phyloP scores from a whole-genome alignment of 352 stramenopile species.

The Pythium phragmitis region DNA sequence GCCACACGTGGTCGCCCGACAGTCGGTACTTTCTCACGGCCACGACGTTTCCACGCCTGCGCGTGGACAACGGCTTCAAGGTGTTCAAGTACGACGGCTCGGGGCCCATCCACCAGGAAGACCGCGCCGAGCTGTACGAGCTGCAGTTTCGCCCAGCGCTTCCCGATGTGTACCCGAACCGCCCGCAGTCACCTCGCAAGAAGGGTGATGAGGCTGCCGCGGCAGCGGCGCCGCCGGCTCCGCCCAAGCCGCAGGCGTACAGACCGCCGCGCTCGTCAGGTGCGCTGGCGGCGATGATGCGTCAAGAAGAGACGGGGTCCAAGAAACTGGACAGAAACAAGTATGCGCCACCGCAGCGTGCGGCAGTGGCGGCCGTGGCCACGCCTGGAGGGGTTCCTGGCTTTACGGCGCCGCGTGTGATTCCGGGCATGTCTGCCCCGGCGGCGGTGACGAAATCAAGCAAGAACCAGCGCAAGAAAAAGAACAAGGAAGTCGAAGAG shows the following conservation, averaged over 20 bases:
- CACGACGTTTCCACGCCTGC: slow-evolving; percentile 97
- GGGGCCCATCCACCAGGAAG: slow-evolving; percentile 85
- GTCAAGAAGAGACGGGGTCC: slow-evolving; percentile 77
- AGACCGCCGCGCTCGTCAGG: slow-evolving; percentile 85
- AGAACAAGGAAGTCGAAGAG: slow-evolving; percentile 73
- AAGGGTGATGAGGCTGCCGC: slow-evolving; percentile 57
- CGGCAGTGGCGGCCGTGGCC: slow-evolving; percentile 7
- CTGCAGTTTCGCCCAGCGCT: slow-evolving; percentile 81
- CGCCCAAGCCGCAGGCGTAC: slow-evolving; percentile 81
- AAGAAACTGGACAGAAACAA: slow-evolving; percentile 87
- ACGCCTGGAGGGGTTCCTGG: slow-evolving; percentile 39
- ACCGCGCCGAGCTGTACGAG: slow-evolving; percentile 84
- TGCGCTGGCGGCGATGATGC: slow-evolving; percentile 93
- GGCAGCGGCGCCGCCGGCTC: slow-evolving; percentile 41
- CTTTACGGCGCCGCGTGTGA: slow-evolving; percentile 41
- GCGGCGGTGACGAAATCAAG: slow-evolving; percentile 66
- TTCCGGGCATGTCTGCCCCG: slow-evolving; percentile 63
- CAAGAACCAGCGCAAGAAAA: slow-evolving; percentile 84
- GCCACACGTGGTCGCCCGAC: slow-evolving; percentile 93
- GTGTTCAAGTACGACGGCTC: slow-evolving; percentile 96
- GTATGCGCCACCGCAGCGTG: slow-evolving; percentile 56
- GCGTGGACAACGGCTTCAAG: slow-evolving; percentile 98
- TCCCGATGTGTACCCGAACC: slow-evolving; percentile 84
- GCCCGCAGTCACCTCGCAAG: slow-evolving; percentile 75
- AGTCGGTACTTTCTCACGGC: slow-evolving; percentile 94